Evolutionary conservation across 2,329 filamentous ascomycete genomes (phyloP).

Genomic region (Coleophoma cylindrospora): DNA sequence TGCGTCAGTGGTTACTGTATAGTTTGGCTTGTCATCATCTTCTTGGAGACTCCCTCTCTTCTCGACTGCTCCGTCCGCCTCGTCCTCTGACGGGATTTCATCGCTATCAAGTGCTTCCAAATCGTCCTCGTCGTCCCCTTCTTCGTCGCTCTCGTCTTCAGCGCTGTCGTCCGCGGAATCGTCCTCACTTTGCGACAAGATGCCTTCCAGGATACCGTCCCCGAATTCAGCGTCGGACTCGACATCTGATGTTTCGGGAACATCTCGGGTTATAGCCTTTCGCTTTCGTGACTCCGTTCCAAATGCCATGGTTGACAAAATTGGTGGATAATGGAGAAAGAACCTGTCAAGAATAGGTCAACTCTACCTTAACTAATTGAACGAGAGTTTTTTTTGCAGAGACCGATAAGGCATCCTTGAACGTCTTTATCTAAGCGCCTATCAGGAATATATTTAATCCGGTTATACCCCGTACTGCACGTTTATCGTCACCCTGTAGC

Average conservation of each 20-base stretch:
- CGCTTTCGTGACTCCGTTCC: conserved; percentile 42
- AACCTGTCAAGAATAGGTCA: conserved; percentile 1
- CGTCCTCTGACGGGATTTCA: conserved; percentile 39
- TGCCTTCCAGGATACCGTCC: conserved; percentile 48
- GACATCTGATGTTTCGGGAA: conserved; percentile 39
- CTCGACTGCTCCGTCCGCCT: conserved; percentile 32
- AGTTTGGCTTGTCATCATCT: conserved; percentile 39
- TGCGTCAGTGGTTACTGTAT: conserved; percentile 67
- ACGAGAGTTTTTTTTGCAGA: neutral
- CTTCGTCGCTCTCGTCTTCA: neutral
- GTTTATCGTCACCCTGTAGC: no score
- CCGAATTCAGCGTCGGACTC: conserved; percentile 58
- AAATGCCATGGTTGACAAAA: conserved; percentile 19
- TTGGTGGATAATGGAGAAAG: neutral
- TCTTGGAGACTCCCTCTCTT: conserved; percentile 31
- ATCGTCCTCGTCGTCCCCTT: conserved; percentile 40
- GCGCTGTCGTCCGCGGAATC: conserved; percentile 30
- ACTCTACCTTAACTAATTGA: conserved; percentile 17
- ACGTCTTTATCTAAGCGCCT: no score
- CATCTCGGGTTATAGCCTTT: conserved; percentile 54
- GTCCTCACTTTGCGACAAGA: conserved; percentile 53
- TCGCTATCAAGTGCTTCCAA: conserved; percentile 44
- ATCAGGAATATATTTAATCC: no score
- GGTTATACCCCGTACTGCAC: no score
- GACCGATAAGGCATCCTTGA: no score